These are phyloP conservation scores for Starmerella ratchasimensis DNA, from an alignment of 805 yeast species.

Conservation along the genomic window DNA sequence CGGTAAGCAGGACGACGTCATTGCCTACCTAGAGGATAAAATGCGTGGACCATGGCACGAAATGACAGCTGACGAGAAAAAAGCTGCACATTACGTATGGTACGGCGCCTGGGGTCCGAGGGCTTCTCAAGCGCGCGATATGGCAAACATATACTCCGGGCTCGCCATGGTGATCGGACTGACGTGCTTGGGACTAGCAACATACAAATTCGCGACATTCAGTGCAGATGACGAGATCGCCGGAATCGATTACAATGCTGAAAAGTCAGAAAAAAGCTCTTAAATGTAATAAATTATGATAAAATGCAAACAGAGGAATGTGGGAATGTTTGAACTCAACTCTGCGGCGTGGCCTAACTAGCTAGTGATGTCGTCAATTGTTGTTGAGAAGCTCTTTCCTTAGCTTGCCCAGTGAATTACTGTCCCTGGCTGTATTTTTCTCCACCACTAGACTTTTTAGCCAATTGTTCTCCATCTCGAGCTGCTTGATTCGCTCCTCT, in stretches of 20 bases:
- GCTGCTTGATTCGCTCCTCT: slow-evolving; percentile 62
- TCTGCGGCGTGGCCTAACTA: too few relatives aligned
- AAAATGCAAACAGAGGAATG: too few relatives aligned
- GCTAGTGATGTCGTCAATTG: too few relatives aligned
- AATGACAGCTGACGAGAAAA: slow-evolving; percentile 24
- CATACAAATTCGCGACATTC: slow-evolving; percentile 18
- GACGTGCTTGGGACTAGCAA: slow-evolving; percentile 18
- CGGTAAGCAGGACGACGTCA: slow-evolving; percentile 28
- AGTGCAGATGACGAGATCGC: slow-evolving; percentile 4
- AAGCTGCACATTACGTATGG: slow-evolving; percentile 25
- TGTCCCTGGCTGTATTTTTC: slow-evolving; percentile 35
- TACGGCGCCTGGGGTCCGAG: slow-evolving; percentile 30
- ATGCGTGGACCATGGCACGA: slow-evolving; percentile 27
- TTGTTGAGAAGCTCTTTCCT: slow-evolving; percentile 11
- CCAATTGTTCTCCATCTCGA: slow-evolving; percentile 87
- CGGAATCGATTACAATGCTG: slow-evolving; percentile 7
- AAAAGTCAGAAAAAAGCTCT: too few relatives aligned
- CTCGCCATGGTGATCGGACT: slow-evolving; percentile 19
- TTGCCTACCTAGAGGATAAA: slow-evolving; percentile 26
- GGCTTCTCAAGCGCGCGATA: slow-evolving; percentile 20
- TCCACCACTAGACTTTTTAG: slow-evolving; percentile 72
- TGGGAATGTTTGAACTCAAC: too few relatives aligned
- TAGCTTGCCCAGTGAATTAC: slow-evolving; percentile 19
- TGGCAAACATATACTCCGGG: slow-evolving; percentile 9
- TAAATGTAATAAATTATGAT: too few relatives aligned